Conservation (phyloP, 2,329 filamentous ascomycete genomes). For the Trichophyton equinum region DNA sequence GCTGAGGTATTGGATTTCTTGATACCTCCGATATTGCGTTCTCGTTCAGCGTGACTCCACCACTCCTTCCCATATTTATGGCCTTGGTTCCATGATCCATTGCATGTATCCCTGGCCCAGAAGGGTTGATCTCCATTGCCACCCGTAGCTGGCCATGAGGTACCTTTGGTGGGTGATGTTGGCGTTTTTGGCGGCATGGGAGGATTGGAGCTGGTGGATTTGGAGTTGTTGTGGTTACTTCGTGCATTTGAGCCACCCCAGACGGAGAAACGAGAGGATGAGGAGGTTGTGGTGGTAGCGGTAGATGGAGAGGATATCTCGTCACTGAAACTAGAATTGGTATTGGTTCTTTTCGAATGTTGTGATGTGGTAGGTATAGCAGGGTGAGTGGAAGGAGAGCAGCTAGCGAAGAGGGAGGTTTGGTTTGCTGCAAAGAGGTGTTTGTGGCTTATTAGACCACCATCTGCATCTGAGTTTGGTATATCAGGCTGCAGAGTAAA, state of each 20-base stretch:
- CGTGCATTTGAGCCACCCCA: constrained; percentile 7
- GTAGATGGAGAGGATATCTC: constrained; percentile 9
- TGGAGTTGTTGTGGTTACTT: background rate
- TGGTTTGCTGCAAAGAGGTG: constrained; percentile 32
- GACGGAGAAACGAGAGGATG: constrained; percentile 11
- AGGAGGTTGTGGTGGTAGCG: constrained; percentile 8
- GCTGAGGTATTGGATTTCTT: background rate
- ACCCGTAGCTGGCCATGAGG: constrained; percentile 2
- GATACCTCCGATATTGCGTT: constrained; percentile 18
- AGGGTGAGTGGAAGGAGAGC: constrained; percentile 24
- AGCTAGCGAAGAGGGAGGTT: constrained; percentile 26
- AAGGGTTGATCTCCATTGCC: constrained; percentile 22
- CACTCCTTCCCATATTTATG: constrained; percentile 31
- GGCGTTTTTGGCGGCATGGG: constrained; percentile 12
- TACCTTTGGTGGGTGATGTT: constrained; percentile 11
- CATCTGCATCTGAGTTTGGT: constrained; percentile 30
- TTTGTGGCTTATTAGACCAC: constrained; percentile 34
- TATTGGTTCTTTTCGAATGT: constrained; percentile 8
- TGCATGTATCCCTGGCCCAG: constrained; percentile 33
- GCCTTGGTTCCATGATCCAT: constrained; percentile 32
- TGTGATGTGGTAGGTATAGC: background rate
- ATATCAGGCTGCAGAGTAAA: constrained; percentile 34
- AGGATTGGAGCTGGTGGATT: constrained; percentile 14
- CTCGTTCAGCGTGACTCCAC: constrained; percentile 35
- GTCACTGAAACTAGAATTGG: constrained; percentile 8